Base-by-base conservation (phyloP, 257 asterid genomes). In the Plantago elongata region DNA sequence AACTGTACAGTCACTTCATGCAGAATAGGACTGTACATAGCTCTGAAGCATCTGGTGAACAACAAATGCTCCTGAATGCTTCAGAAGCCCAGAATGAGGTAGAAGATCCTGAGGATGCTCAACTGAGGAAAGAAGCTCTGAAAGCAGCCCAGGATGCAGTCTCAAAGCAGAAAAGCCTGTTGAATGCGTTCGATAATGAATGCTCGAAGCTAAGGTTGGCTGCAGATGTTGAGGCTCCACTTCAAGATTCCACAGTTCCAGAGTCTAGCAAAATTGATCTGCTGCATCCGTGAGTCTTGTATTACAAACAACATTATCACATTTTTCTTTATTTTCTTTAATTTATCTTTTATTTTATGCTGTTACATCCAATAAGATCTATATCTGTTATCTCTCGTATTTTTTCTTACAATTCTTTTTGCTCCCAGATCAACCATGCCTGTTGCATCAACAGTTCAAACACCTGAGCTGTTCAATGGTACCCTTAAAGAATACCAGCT, bases 121-220 rank as follows among this genome's bases (percentile, higher is more conserved):
- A 89, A 62, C 71, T 93, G 66, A 84, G 99, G 78, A 83, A 68
- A 73, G 97, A 93, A 79, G 99, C 99, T 62, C 85, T 93, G 68
- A 89, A 71, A 79, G 99, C 99, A 67, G 99, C 99, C 14, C 97
- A 93, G 5, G 97, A 93, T 80, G 99, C 99, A 61, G 99, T 93
- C 74, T 89, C 95, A 34, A 93, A 89, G 84, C 99, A 93, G 90
- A 93, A 89, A 82, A 85, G 4, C 79, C 89, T 89, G 77, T 77
- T 86, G 13, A 80, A 81, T 83, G 94, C 85, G 71, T 93, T 93
- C 69, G 99, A 93, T 75, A 77, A 50, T 68, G 99, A 93, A 75
- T 83, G 88, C 74, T 70, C 68, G 74, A 87, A 78, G 82, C 84
- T 93, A 57, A 81, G 96, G 59, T 76, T 69, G 70, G 84, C 82